These are phyloP conservation scores for Rhododendron ferrugineum DNA, from an alignment of 148 eudicot genomes.

Conservation along the genomic window DNA sequence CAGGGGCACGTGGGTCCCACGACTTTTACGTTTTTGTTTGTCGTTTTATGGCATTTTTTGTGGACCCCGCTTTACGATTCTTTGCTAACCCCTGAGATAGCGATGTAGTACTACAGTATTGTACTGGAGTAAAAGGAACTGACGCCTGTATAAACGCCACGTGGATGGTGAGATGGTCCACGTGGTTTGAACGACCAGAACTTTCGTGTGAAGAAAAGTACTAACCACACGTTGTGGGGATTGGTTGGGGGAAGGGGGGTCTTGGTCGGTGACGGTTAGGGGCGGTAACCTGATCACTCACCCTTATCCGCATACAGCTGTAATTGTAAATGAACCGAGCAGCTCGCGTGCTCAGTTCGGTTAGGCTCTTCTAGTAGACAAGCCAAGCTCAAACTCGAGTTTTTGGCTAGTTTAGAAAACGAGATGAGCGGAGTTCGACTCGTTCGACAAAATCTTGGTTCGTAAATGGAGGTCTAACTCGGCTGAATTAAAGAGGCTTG, in stretches of 20 bases:
- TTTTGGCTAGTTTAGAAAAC: too few relatives aligned
- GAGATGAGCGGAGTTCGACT: too few relatives aligned
- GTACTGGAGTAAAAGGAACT: not conserved
- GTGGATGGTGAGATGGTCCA: not conserved
- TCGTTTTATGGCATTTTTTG: not conserved
- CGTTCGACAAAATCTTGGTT: too few relatives aligned
- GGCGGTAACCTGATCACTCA: not conserved
- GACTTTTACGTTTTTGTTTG: not conserved
- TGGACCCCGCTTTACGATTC: not conserved
- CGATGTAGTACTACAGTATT: too few relatives aligned
- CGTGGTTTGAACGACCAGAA: not conserved
- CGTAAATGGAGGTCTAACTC: too few relatives aligned
- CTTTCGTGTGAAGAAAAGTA: not conserved
- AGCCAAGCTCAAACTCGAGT: too few relatives aligned
- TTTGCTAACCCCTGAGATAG: not conserved
- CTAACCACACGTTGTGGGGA: not conserved
- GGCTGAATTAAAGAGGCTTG: too few relatives aligned
- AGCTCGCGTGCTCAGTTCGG: accelerated
- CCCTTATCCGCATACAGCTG: too few relatives aligned
- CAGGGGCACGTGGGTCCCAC: not conserved
- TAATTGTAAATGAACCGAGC: too few relatives aligned
- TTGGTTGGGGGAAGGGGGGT: not conserved
- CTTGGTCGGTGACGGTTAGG: not conserved
- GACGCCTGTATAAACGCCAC: not conserved
- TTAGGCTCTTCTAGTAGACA: too few relatives aligned